Evolutionary conservation across 2,329 filamentous ascomycete genomes (phyloP).

Genomic region (Aureobasidium mangrovei): DNA sequence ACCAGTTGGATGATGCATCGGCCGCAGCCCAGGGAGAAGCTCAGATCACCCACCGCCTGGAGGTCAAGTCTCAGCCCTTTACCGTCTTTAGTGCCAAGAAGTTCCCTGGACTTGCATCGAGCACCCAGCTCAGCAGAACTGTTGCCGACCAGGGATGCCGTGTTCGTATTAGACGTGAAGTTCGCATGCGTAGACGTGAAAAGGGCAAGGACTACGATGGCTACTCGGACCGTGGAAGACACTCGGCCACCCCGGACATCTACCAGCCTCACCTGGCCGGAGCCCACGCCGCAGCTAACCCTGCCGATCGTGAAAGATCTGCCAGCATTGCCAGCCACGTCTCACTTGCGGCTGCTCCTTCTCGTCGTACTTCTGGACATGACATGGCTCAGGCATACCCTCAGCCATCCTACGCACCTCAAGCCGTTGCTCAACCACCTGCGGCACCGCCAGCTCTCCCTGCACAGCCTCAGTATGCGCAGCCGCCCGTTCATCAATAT

Average conservation of each 20-base stretch:
- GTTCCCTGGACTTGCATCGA: constrained; percentile 87
- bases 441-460: constrained; percentile 32
- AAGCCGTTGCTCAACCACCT: constrained; percentile 24
- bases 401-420: constrained; percentile 29
- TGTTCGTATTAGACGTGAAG: constrained; percentile 88
- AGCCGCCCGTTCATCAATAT: constrained; percentile 21
- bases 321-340: constrained; percentile 31
- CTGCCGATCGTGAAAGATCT: constrained; percentile 30
- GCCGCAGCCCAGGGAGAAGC: constrained; percentile 35
- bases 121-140: constrained; percentile 77
- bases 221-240: constrained; percentile 39
- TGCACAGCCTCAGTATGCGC: constrained; percentile 29
- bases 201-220: constrained; percentile 52
- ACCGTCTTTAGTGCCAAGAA: constrained; percentile 95
- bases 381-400: constrained; percentile 34
- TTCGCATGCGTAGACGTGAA: constrained; percentile 80
- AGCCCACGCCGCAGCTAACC: constrained; percentile 25
- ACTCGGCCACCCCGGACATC: constrained; percentile 29
- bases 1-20: constrained; percentile 39
- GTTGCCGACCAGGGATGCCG: constrained; percentile 96
- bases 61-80: constrained; percentile 81
- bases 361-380: constrained; percentile 37
- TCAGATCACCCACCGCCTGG: constrained; percentile 76
- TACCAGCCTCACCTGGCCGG: constrained; percentile 18
- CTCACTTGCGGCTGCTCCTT: constrained; percentile 22